Conservation (phyloP, 1,139 yeast species). For the Suzukiozyma palmioleophila region DNA sequence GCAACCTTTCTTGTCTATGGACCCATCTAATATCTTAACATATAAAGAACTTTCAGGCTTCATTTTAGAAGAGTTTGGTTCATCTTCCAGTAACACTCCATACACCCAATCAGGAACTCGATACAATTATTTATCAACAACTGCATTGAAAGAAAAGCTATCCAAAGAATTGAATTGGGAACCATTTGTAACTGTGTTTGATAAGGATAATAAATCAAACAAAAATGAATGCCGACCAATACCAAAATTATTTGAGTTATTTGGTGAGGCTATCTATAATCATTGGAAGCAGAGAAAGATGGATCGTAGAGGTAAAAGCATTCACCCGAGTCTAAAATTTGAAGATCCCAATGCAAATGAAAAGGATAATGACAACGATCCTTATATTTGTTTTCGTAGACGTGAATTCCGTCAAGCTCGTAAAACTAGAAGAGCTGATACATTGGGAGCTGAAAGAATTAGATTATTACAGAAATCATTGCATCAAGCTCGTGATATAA, state of each 20-base stretch:
- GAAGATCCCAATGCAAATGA: slow-evolving; percentile 77
- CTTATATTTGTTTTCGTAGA: slow-evolving; percentile 92
- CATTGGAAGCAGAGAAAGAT: slow-evolving; percentile 82
- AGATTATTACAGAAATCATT: slow-evolving; percentile 72
- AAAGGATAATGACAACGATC: slow-evolving; percentile 86
- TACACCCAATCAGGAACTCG: slow-evolving; percentile 26
- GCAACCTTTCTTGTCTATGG: slow-evolving; percentile 86
- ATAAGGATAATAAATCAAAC: slow-evolving; percentile 34
- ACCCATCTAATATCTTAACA: slow-evolving; percentile 69
- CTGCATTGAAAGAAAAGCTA: slow-evolving; percentile 35
- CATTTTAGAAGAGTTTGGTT: slow-evolving; percentile 32
- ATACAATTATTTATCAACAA: slow-evolving; percentile 34
- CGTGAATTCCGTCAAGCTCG: slow-evolving; percentile 95
- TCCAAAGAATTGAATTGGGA: slow-evolving; percentile 36
- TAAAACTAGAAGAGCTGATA: slow-evolving; percentile 92
- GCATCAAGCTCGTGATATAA: slow-evolving; percentile 68
- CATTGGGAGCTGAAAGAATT: slow-evolving; percentile 81
- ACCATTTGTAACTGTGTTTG: slow-evolving; percentile 47
- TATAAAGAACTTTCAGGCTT: slow-evolving; percentile 63
- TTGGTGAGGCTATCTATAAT: slow-evolving; percentile 67
- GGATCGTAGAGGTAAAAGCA: slow-evolving; percentile 61
- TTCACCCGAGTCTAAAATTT: slow-evolving; percentile 73
- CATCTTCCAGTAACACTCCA: slow-evolving; percentile 18
- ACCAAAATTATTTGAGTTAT: slow-evolving; percentile 50
- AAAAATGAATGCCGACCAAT: slow-evolving; percentile 38